Base-by-base conservation (phyloP, 768 basidiomycete species). In the Tephrocybe sp. region DNA sequence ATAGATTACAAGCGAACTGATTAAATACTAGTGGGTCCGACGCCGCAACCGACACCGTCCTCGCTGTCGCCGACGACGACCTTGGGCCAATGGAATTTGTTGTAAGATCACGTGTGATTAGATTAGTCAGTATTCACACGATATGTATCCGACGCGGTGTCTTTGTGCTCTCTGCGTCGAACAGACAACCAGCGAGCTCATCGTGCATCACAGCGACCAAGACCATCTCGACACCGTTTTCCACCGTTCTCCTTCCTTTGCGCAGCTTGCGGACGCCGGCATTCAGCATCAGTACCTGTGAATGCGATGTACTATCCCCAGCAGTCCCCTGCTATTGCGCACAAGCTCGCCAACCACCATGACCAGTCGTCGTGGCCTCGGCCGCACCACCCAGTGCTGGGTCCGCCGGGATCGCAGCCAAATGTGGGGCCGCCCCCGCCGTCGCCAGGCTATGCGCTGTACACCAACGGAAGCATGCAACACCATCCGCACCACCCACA, bases 231-330 rank as follows among this genome's bases (percentile, higher is more conserved):
- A 9, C 50, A 47, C 33, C 32, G 46, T 37, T 42, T 20, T 48
- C n/a, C 37, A 10, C 45, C 10, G n/a, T 32, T 30, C 21, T 46
- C 32, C 41, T 30, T 33, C 46, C 28, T 28, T 48, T 14, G 30
- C 42, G 28, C 42, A 39, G 25, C 32, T 28, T 18, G 51, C 44
- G 30, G 45, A 41, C 46, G 41, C 54, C 45, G 45, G 53, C 40
- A 33, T 10, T 14, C 34, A 55, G 44, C 61, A 62, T 53, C 59
- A 34, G 50, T 24, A 57, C 62, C 57, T 61, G 63, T 72, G 62
- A 69, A 76, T 78, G 75, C 73, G 72, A 91, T 91, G 88, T 91
- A 88, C 74, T 91, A 88, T 70, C 78, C 88, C 63, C 88, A 89
- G 66, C 88, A 88, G 69, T 90, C 89, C 58, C 88, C 89, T 64